phyloP scores from a whole-genome alignment of 306 rosid species.

The Pterocarpus santalinus region DNA sequence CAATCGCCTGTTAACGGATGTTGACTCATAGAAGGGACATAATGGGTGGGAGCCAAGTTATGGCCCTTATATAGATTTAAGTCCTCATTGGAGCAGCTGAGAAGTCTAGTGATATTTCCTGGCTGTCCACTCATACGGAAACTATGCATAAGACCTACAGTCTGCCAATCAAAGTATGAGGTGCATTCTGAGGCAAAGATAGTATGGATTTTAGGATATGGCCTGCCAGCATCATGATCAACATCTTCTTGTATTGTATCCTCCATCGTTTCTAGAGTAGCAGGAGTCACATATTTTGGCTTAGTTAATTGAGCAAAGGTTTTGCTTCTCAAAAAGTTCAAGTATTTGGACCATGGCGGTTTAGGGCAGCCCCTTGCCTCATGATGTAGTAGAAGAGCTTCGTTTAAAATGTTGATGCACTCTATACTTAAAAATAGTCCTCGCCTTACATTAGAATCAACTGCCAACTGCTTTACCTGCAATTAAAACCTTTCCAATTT shows the following conservation, averaged over 20 bases:
- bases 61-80: conserved; percentile 76
- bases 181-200: conserved; percentile 91
- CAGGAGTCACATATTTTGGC: conserved; percentile 75
- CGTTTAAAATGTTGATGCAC: conserved; percentile 84
- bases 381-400: conserved; percentile 88
- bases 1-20: conserved; percentile 98
- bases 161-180: conserved; percentile 97
- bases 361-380: conserved; percentile 84
- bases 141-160: conserved; percentile 95
- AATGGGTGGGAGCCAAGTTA: conserved; percentile 96
- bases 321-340: conserved; percentile 89
- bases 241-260: conserved; percentile 52
- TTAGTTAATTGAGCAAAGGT: conserved; percentile 77
- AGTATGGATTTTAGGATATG: conserved; percentile 86
- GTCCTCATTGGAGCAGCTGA: conserved; percentile 88
- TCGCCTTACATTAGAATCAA: conserved; percentile 67
- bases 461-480: conserved; percentile 77
- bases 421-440: conserved; percentile 75
- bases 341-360: conserved; percentile 83
- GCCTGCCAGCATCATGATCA: conserved; percentile 52
- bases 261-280: conserved; percentile 69
- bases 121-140: conserved; percentile 90
- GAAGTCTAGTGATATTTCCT: conserved; percentile 94
- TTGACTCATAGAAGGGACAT: conserved; percentile 93
- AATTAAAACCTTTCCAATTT: conserved; percentile 41